A percentile compares a stretch with the other conserved stretches of the same genome.
These are phyloP conservation scores for Xylaria sp. DNA, from an alignment of 2,329 filamentous ascomycete genomes.

Conservation along the genomic window DNA sequence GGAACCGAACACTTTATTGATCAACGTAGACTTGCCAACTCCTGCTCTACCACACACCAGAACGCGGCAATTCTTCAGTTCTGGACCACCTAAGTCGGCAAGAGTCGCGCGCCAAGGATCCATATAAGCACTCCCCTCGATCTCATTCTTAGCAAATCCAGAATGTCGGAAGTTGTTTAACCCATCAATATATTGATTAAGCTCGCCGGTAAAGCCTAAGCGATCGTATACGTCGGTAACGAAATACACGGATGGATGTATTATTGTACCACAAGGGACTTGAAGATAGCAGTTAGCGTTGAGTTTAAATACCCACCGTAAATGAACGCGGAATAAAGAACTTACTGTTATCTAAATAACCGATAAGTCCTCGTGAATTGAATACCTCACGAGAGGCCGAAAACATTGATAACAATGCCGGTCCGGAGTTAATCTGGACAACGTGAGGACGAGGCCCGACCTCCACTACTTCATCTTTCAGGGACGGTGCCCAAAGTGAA, in stretches of 20 bases:
- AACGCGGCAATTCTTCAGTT: conserved; percentile 41
- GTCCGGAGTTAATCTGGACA: conserved; percentile 39
- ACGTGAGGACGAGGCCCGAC: conserved; percentile 38
- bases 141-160: conserved; percentile 35
- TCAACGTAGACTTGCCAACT: conserved; percentile 46
- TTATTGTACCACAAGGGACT: conserved; percentile 42
- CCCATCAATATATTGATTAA: conserved; percentile 36
- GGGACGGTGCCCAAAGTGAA: conserved; percentile 31
- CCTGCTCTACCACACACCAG: conserved; percentile 46
- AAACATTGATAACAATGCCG: conserved; percentile 36
- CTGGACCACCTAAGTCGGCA: conserved; percentile 35
- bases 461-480: conserved; percentile 31
- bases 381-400: conserved; percentile 38
- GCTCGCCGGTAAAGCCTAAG: conserved; percentile 34
- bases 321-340: not conserved
- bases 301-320: not conserved
- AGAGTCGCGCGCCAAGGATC: conserved; percentile 41
- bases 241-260: conserved; percentile 43
- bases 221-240: conserved; percentile 41
- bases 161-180: conserved; percentile 37
- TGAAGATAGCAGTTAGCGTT: conserved; percentile 21
- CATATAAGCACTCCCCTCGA: conserved; percentile 32
- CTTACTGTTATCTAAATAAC: conserved; percentile 39
- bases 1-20: conserved; percentile 46
- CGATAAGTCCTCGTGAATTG: conserved; percentile 34